These are phyloP conservation scores for Colletotrichum shisoi DNA, from an alignment of 2,329 filamentous ascomycete genomes.

Conservation along the genomic window DNA sequence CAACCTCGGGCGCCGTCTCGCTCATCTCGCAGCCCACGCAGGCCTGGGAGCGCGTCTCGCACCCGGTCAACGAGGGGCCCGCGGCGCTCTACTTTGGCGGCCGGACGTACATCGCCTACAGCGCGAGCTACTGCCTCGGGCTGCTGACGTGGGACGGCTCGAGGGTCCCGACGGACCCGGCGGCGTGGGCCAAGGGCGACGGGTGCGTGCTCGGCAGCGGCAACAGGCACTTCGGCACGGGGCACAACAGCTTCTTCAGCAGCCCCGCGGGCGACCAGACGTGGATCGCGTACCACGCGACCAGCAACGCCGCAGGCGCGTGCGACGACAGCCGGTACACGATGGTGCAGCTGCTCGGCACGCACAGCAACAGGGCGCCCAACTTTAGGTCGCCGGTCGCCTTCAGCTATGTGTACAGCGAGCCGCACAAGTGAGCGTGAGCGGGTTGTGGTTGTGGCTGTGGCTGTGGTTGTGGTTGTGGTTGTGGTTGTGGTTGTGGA, in stretches of 20 bases:
- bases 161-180: slow-evolving; percentile 54
- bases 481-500: too few relatives aligned
- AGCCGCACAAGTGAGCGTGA: slow-evolving; percentile 21
- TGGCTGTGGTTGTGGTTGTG: too few relatives aligned
- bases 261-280: slow-evolving; percentile 63
- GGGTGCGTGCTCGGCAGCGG: slow-evolving; percentile 61
- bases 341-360: slow-evolving; percentile 60
- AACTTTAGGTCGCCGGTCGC: slow-evolving; percentile 55
- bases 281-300: slow-evolving; percentile 66
- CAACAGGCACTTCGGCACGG: slow-evolving; percentile 66
- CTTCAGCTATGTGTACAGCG: slow-evolving; percentile 27
- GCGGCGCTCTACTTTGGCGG: slow-evolving; percentile 62
- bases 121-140: slow-evolving; percentile 63
- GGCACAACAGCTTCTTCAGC: slow-evolving; percentile 66
- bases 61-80: slow-evolving; percentile 64
- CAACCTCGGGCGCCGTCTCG: slow-evolving; percentile 54
- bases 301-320: slow-evolving; percentile 55
- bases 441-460: too few relatives aligned
- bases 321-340: slow-evolving; percentile 64
- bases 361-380: slow-evolving; percentile 59
- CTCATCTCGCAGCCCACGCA: slow-evolving; percentile 61
- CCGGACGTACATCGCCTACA: slow-evolving; percentile 62
- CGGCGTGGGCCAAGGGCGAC: slow-evolving; percentile 60
- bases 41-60: slow-evolving; percentile 59
- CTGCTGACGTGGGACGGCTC: slow-evolving; percentile 61